A percentile compares a stretch with the other conserved stretches of the same genome.
These are phyloP conservation scores for Lactifluus pinguis DNA, from an alignment of 768 basidiomycete genomes.

Conservation along the genomic window DNA sequence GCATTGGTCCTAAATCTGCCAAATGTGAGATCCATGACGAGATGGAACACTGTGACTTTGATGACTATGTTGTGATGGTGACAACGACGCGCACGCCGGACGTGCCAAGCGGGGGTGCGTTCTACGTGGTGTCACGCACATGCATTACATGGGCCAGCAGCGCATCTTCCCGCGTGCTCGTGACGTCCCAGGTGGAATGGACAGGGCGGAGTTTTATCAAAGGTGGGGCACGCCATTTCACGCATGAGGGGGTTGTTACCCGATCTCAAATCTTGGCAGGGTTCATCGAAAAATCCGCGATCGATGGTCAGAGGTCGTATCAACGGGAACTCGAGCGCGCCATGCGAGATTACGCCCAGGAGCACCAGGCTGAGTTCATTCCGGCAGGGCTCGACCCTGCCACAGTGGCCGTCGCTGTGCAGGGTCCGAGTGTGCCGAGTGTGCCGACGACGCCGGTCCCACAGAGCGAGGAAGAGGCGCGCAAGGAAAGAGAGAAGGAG, in stretches of 20 bases:
- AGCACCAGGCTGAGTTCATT: conserved; percentile 84
- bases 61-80: conserved; percentile 70
- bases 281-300: conserved; percentile 84
- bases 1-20: conserved; percentile 88
- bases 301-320: conserved; percentile 87
- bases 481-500: conserved; percentile 40
- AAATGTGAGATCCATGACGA: conserved; percentile 95
- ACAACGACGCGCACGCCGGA: conserved; percentile 93
- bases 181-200: conserved; percentile 93
- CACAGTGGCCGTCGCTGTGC: conserved; percentile 40
- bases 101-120: conserved; percentile 89
- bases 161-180: conserved; percentile 66
- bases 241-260: too few species aligned
- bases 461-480: conserved; percentile 28
- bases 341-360: conserved; percentile 83
- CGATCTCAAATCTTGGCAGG: conserved; percentile 36
- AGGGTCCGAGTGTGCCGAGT: conserved; percentile 22
- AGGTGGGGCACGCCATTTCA: conserved; percentile 37
- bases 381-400: conserved; percentile 66
- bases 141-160: conserved; percentile 91
- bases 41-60: conserved; percentile 67
- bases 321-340: conserved; percentile 74
- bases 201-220: conserved; percentile 95
- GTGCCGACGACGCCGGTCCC: conserved; percentile 19
- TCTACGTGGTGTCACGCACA: conserved; percentile 88